Evolutionary conservation across 148 eudicot species (phyloP), one percentile per base, ranked within the genome.

Genomic region (Silene conica): DNA sequence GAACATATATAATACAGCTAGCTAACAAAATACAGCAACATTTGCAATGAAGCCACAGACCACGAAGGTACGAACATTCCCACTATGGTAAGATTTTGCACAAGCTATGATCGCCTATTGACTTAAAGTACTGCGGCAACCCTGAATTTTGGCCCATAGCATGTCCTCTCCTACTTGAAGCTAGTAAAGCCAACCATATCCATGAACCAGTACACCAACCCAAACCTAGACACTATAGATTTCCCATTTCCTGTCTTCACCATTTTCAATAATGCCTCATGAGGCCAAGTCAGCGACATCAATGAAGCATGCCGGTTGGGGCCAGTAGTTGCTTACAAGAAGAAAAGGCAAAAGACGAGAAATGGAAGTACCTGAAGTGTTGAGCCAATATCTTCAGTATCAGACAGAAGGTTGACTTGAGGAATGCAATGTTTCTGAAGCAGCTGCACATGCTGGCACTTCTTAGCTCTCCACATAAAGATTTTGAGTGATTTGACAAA

Each of bases 371-470:
- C 93, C 88, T 79, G 77, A 75, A 26, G 58, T 26, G 22, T 60
- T 61, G 79, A 63, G 56, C 63, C 20, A 74, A 45, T 60, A 75
- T 54, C 65, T 70, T 46, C 72, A 65, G 63, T 63, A 67, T 77
- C 46, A 65, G 67, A 69, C 80, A 46, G 80, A 68, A 56, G 74
- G 23, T 60, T 79, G 23, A 76, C 73, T 79, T 78, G 85, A 64
- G 78, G 7, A 59, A 85, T 25, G 74, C 98, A 93, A 71, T 94
- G 97, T 82, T 86, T 91, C 61, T 89, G 89, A 80, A 94, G 73
- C 57, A 94, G 77, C 74, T 66, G 74, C 75, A 21, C 22, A 79
- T 86, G 86, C 55, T 68, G 83, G 74, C 93, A 91, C 68, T 48
- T 61, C 26, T 73, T 83, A 66, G 86, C 89, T 75, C 83, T 88